Evolutionary conservation across 352 stramenopile genomes (phyloP).

Genomic region (Thalassiosira gravida): DNA sequence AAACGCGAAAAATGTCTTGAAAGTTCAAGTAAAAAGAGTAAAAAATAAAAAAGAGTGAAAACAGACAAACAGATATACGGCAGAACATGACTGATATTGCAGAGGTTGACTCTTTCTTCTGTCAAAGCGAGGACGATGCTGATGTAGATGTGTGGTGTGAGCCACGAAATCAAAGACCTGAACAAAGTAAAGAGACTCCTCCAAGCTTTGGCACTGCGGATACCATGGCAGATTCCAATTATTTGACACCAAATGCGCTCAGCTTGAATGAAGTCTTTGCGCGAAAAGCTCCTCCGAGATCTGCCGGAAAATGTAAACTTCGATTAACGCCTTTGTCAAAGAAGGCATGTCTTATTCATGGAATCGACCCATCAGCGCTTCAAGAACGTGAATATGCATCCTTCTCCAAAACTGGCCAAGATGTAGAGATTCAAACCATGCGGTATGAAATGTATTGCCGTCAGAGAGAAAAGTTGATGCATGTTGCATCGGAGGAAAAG

Average conservation of each 20-base stretch:
- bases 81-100: too few relatives aligned
- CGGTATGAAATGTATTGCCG: slow-evolving; percentile 37
- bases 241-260: background rate
- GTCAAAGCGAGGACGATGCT: too few relatives aligned
- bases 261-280: slow-evolving; percentile 37
- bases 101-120: too few relatives aligned
- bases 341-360: slow-evolving; percentile 44
- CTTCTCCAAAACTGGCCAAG: slow-evolving; percentile 13
- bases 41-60: too few relatives aligned
- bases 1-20: too few relatives aligned
- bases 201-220: background rate
- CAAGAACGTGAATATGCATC: slow-evolving; percentile 38
- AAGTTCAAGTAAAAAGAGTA: too few relatives aligned
- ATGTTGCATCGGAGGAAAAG: slow-evolving; percentile 16
- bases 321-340: slow-evolving; percentile 28
- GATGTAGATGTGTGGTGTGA: background rate
- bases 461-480: slow-evolving; percentile 10
- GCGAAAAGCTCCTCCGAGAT: slow-evolving; percentile 3
- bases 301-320: slow-evolving; percentile 11
- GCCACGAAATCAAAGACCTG: slow-evolving; percentile 1
- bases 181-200: background rate
- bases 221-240: background rate
- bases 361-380: slow-evolving; percentile 39
- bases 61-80: too few relatives aligned
- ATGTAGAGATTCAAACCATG: slow-evolving; percentile 48